Evolutionary conservation across 192 early-diverging fungal genomes (phyloP).

Genomic region (Kickxella alabastrina): DNA sequence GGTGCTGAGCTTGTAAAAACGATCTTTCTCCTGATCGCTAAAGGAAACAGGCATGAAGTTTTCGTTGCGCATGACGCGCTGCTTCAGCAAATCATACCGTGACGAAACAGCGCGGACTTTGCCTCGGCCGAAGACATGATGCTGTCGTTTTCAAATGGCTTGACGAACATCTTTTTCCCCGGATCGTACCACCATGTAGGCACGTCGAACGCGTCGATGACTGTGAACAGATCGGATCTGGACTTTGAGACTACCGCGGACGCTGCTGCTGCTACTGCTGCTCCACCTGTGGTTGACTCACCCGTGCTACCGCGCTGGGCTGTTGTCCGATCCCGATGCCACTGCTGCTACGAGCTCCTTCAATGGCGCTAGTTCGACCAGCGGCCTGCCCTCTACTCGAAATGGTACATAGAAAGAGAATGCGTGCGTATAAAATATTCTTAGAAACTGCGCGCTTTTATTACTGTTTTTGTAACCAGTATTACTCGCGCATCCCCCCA

Average conservation of each 20-base stretch:
- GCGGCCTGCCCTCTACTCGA: slow-evolving; percentile 18
- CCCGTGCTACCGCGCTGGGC: not conserved
- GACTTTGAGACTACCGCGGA: no score
- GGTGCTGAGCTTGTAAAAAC: slow-evolving; percentile 49
- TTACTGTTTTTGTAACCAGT: not conserved
- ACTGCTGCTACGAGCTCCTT: slow-evolving; percentile 32
- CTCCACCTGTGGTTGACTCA: not conserved
- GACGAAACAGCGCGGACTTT: slow-evolving; percentile 66
- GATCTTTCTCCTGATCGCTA: slow-evolving; percentile 40
- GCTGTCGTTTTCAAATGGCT: slow-evolving; percentile 21
- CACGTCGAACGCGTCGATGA: slow-evolving; percentile 73
- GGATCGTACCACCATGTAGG: slow-evolving; percentile 66
- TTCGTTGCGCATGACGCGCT: slow-evolving; percentile 78
- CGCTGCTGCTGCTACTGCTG: not conserved
- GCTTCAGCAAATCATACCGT: slow-evolving; percentile 76
- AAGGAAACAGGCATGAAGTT: slow-evolving; percentile 68
- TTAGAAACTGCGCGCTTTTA: not conserved
- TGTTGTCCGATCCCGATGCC: slow-evolving; percentile 19
- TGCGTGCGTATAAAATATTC: not conserved
- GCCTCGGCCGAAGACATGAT: slow-evolving; percentile 61
- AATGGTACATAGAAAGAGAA: not conserved
- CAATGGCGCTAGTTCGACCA: slow-evolving; percentile 44
- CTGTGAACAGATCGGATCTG: slow-evolving; percentile 24
- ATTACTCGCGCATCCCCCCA: no score
- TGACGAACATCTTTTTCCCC: slow-evolving; percentile 61